These are phyloP conservation scores for Penicillium sp. DNA, from an alignment of 2,329 filamentous ascomycete genomes.

Conservation along the genomic window DNA sequence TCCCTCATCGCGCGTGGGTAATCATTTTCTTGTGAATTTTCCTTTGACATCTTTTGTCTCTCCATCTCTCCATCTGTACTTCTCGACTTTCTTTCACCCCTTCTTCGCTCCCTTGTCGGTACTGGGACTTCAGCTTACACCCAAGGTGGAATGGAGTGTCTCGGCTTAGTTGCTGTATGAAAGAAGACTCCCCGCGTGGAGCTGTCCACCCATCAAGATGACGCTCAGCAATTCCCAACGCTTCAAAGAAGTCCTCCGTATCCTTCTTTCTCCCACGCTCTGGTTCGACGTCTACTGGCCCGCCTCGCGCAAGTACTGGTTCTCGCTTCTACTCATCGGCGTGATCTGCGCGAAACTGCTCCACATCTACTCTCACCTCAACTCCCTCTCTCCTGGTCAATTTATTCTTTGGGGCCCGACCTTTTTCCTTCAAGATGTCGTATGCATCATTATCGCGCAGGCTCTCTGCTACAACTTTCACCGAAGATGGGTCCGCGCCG, in stretches of 20 bases:
- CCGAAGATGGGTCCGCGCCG: conserved; percentile 13
- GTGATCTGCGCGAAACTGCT: conserved; percentile 26
- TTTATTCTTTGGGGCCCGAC: conserved; percentile 28
- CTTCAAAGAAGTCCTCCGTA: conserved; percentile 6
- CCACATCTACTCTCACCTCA: conserved; percentile 29
- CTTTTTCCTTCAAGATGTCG: conserved; percentile 27
- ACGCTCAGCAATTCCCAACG: conserved; percentile 6
- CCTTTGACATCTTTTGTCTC: background rate
- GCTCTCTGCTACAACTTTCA: conserved; percentile 13
- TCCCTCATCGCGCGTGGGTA: background rate
- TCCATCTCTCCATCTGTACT: background rate
- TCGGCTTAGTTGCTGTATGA: background rate
- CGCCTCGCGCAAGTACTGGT: conserved; percentile 23
- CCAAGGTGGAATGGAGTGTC: background rate
- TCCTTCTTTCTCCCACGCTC: conserved; percentile 12
- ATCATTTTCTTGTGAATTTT: background rate
- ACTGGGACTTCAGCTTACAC: background rate
- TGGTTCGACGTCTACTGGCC: conserved; percentile 24
- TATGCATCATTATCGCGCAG: conserved; percentile 17
- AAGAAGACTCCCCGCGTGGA: background rate
- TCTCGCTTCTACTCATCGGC: conserved; percentile 25
- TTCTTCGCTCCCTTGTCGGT: background rate
- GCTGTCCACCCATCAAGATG: conserved; percentile 5
- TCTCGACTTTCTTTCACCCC: background rate
- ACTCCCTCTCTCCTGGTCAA: conserved; percentile 19